A percentile compares a stretch with the other conserved stretches of the same genome.
phyloP scores from a whole-genome alignment of 75 land plant species.

The Pinus albicaulis region DNA sequence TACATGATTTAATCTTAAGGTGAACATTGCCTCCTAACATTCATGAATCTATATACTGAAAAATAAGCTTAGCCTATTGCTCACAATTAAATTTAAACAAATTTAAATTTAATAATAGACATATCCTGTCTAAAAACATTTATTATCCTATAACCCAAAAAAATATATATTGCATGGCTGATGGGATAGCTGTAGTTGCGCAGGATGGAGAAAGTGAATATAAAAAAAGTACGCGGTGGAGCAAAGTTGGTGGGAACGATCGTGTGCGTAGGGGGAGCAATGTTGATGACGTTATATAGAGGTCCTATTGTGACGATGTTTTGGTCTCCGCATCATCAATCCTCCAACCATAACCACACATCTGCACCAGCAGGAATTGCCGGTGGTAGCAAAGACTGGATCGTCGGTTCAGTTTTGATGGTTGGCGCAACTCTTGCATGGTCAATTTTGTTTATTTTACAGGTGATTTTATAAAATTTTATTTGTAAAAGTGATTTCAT shows the following conservation, averaged over 20 bases:
- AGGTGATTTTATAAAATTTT: slow-evolving; percentile 16
- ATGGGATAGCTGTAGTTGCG: no score
- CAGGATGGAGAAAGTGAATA: slow-evolving; percentile 32
- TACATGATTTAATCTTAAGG: no score
- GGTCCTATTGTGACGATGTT: slow-evolving; percentile 33
- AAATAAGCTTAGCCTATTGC: no score
- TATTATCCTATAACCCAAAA: no score
- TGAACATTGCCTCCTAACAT: no score
- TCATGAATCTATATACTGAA: no score
- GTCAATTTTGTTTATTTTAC: slow-evolving; percentile 27
- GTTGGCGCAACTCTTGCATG: slow-evolving; percentile 17
- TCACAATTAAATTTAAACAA: no score
- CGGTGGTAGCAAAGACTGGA: slow-evolving; percentile 10
- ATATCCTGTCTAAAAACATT: no score
- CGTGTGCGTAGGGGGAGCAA: slow-evolving; percentile 39
- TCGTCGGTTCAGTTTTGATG: slow-evolving; percentile 30
- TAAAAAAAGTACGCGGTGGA: slow-evolving; percentile 23
- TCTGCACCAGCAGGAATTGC: background rate
- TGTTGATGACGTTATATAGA: slow-evolving; percentile 49
- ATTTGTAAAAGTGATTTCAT: no score
- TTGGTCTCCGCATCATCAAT: slow-evolving; percentile 14
- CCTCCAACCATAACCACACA: background rate
- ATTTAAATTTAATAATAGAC: no score
- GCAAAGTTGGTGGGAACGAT: slow-evolving; percentile 42
- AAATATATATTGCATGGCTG: no score